Evolutionary conservation across 176 grass and related monocot genomes (phyloP).

Genomic region (Thalia dealbata): DNA sequence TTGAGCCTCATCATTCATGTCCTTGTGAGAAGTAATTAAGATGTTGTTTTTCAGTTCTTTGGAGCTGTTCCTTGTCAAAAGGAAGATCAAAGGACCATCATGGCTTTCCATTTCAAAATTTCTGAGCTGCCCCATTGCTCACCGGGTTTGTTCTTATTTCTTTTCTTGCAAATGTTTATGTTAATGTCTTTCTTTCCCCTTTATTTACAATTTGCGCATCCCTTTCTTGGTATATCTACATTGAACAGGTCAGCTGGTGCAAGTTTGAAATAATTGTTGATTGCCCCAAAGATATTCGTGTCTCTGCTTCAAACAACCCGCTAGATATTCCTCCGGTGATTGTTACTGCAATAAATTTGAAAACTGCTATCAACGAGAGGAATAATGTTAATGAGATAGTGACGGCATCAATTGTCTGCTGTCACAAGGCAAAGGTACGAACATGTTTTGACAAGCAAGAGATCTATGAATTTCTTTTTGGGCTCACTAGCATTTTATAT

Average conservation of each 20-base stretch:
- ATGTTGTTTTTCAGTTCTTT: conserved; percentile 58
- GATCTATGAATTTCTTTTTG: neutral
- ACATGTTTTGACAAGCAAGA: conserved; percentile 2
- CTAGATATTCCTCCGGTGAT: conserved; percentile 62
- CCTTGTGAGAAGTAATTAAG: neutral
- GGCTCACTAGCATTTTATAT: too few species aligned
- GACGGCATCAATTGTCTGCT: conserved; percentile 89
- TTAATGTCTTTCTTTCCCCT: conserved; percentile 6
- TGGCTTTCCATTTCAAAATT: conserved; percentile 89
- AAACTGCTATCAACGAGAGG: conserved; percentile 77
- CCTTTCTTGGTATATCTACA: neutral
- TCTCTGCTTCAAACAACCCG: conserved; percentile 40
- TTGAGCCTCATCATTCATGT: neutral
- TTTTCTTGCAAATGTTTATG: neutral
- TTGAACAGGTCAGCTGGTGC: conserved; percentile 91
- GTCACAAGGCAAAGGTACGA: conserved; percentile 78
- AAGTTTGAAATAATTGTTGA: conserved; percentile 85
- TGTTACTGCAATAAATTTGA: conserved; percentile 81
- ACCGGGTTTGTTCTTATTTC: conserved; percentile 31
- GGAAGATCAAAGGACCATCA: conserved; percentile 85
- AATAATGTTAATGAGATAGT: conserved; percentile 88
- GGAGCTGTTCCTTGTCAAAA: conserved; percentile 90
- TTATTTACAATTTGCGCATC: conserved; percentile 1
- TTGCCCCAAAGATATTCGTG: conserved; percentile 72
- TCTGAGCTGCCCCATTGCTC: conserved; percentile 36